Percentiles rank a stretch among this genome's conserved stretches.
phyloP scores from a whole-genome alignment of 768 basidiomycete genomes.

The Piloderma croceum region DNA sequence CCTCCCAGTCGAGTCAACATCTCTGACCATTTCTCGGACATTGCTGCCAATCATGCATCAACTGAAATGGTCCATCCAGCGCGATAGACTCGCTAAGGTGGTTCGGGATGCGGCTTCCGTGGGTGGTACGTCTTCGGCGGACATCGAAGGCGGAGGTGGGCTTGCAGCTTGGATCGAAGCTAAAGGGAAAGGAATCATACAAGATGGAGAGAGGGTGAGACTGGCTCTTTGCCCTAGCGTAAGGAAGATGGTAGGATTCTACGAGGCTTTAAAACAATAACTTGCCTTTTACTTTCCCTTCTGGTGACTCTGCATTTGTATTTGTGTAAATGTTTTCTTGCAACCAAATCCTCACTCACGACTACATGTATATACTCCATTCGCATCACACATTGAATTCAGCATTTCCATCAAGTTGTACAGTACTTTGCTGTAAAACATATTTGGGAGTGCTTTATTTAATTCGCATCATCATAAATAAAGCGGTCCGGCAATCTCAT shows the following conservation, averaged over 20 bases:
- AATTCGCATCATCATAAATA: too few relatives aligned
- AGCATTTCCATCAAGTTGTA: too few relatives aligned
- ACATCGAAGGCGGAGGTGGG: slow-evolving; percentile 27
- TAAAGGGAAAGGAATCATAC: slow-evolving; percentile 42
- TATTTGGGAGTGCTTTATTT: too few relatives aligned
- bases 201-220: slow-evolving; percentile 60
- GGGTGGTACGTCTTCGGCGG: slow-evolving; percentile 6
- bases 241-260: slow-evolving; percentile 52
- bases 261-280: slow-evolving; percentile 35
- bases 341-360: too few relatives aligned
- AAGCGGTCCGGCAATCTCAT: too few relatives aligned
- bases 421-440: too few relatives aligned
- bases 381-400: too few relatives aligned
- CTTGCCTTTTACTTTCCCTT: too few relatives aligned
- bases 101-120: slow-evolving; percentile 41
- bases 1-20: slow-evolving; percentile 57
- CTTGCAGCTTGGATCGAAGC: slow-evolving; percentile 55
- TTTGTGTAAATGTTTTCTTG: too few relatives aligned
- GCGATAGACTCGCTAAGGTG: slow-evolving; percentile 54
- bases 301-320: too few relatives aligned
- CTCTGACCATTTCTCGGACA: slow-evolving; percentile 48
- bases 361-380: too few relatives aligned
- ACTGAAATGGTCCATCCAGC: slow-evolving; percentile 67
- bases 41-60: slow-evolving; percentile 59
- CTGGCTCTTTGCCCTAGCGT: slow-evolving; percentile 66